These are phyloP conservation scores for Xylaria grammica DNA, from an alignment of 495 filamentous ascomycete genomes.

Conservation along the genomic window DNA sequence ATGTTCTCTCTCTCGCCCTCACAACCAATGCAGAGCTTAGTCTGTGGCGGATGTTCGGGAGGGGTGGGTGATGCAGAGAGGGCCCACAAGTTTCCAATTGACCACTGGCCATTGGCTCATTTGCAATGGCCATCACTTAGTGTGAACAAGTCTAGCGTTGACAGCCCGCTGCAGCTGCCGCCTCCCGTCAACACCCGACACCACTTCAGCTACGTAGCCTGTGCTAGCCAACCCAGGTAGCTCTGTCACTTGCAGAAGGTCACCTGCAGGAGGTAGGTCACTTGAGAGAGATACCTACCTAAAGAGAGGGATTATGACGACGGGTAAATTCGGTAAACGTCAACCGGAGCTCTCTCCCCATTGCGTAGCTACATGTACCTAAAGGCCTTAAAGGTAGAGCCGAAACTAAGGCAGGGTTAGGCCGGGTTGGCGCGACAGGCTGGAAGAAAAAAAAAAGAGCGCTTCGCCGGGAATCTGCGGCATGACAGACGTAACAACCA, in stretches of 20 bases:
- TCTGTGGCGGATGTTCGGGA: neutral
- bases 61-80: slow-evolving; percentile 3
- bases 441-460: slow-evolving; percentile 20
- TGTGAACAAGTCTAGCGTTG: neutral
- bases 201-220: neutral
- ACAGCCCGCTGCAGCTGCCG: neutral
- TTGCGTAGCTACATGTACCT: no score
- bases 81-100: slow-evolving; percentile 10
- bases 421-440: slow-evolving; percentile 12
- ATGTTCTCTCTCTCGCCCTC: slow-evolving; percentile 15
- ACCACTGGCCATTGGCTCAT: neutral
- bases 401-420: slow-evolving; percentile 2
- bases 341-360: slow-evolving; percentile 20
- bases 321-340: slow-evolving; percentile 21
- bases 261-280: no score
- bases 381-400: no score
- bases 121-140: neutral
- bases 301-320: neutral
- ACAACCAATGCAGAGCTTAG: slow-evolving; percentile 3
- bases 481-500: slow-evolving; percentile 15
- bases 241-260: slow-evolving; percentile 3
- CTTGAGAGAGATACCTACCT: neutral
- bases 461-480: slow-evolving; percentile 35
- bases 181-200: neutral
- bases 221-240: neutral